Evolutionary conservation across 805 yeast species (phyloP).

Genomic region (Danielia reshetovae): DNA sequence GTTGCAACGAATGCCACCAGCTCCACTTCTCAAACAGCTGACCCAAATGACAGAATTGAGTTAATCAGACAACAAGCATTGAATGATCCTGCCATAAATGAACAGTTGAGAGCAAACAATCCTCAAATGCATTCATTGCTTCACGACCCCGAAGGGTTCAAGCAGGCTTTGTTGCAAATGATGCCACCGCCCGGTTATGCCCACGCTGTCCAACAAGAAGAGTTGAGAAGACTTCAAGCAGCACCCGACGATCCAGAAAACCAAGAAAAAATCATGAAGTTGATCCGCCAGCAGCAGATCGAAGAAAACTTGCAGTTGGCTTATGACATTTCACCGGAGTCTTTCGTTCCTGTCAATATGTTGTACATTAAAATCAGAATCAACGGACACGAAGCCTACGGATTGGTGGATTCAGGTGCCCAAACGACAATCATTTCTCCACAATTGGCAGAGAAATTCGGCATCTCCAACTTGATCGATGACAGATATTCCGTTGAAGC

Average conservation of each 20-base stretch:
- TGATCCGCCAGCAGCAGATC: slow-evolving; percentile 66
- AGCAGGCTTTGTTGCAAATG: slow-evolving; percentile 22
- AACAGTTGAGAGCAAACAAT: slow-evolving; percentile 31
- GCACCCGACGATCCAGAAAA: slow-evolving; percentile 71
- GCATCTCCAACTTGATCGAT: slow-evolving; percentile 71
- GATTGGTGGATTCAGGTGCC: slow-evolving; percentile 97
- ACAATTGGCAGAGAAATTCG: slow-evolving; percentile 66
- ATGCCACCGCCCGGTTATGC: slow-evolving; percentile 31
- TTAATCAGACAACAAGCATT: slow-evolving; percentile 46
- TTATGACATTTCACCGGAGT: slow-evolving; percentile 83
- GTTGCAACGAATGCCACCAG: background rate
- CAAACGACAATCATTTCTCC: slow-evolving; percentile 84
- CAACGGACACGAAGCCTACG: slow-evolving; percentile 78
- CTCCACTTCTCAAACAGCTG: background rate
- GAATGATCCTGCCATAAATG: slow-evolving; percentile 36
- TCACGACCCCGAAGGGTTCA: slow-evolving; percentile 47
- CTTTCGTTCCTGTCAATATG: slow-evolving; percentile 80
- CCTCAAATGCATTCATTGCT: slow-evolving; percentile 49
- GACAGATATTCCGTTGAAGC: slow-evolving; percentile 78
- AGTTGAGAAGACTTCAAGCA: slow-evolving; percentile 49
- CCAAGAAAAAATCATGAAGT: slow-evolving; percentile 60
- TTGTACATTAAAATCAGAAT: slow-evolving; percentile 73
- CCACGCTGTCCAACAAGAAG: slow-evolving; percentile 24
- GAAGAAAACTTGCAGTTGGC: slow-evolving; percentile 81
- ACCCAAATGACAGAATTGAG: slow-evolving; percentile 26